These are phyloP conservation scores for Piper betle DNA, from an alignment of 164 flowering plant species.

Conservation along the genomic window DNA sequence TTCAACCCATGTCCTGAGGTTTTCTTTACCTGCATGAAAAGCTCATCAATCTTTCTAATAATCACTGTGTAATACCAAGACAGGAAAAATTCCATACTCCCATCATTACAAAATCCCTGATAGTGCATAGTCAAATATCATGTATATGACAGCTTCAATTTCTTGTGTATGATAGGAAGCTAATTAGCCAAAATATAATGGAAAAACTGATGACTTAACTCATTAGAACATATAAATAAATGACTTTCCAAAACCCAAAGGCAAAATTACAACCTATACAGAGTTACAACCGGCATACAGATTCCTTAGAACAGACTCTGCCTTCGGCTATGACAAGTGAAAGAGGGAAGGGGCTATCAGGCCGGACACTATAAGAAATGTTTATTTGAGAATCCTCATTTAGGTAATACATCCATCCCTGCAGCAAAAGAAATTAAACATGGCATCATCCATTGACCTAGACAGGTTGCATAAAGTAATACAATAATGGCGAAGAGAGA, in stretches of 20 bases:
- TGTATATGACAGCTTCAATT: too few species aligned
- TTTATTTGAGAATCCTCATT: conserved; percentile 41
- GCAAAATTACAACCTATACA: too few species aligned
- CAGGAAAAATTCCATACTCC: not conserved
- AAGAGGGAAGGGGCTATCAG: conserved; percentile 23
- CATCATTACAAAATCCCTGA: not conserved
- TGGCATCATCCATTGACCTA: not conserved
- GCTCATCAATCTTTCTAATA: not conserved
- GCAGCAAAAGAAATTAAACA: conserved; percentile 10
- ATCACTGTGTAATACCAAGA: too few species aligned
- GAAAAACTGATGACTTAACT: not conserved
- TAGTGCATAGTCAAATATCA: too few species aligned
- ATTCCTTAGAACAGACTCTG: conserved; percentile 3
- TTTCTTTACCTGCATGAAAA: conserved; percentile 43
- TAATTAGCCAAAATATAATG: too few species aligned
- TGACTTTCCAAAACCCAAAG: too few species aligned
- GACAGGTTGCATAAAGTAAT: not conserved
- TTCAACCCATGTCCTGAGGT: conserved; percentile 49
- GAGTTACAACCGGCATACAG: too few species aligned
- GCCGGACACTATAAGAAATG: conserved; percentile 32
- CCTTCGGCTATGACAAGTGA: conserved; percentile 48
- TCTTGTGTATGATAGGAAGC: too few species aligned
- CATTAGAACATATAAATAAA: not conserved
- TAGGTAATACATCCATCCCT: conserved; percentile 53
- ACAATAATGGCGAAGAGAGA: not conserved